Evolutionary conservation across 1,284 basidiomycete genomes (phyloP), one percentile per base, ranked within the genome.

Genomic region (Ustilago shanxiensis): DNA sequence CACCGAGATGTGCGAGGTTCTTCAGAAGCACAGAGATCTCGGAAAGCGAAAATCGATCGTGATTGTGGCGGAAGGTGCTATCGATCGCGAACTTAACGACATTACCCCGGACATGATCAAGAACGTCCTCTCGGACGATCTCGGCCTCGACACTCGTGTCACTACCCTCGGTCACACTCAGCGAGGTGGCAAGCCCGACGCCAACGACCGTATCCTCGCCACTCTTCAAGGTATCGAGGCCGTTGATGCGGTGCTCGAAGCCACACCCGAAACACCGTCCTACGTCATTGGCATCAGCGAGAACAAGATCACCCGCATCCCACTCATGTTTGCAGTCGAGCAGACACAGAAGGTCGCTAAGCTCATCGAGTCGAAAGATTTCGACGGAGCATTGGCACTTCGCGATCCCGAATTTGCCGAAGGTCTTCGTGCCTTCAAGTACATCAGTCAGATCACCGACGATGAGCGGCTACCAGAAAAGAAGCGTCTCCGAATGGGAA

Each of bases 111-210:
- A 95, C 47, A 91, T 95, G 83, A 92, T 99, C 87, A 98, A 95
- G 87, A 89, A 94, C 33, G 91, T 98, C 33, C 90, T 99, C 9
- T 89, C 92, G 1, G 91, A 97, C 37, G 90, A 93, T 13, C 90
- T 99, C 31, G 93, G 93, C 0, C 90, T 99, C 47, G 96, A 99
- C 87, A 96, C 96, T 0, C 90, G 97, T 65, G 96, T 99, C 9
- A 99, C 97, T n/a, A 98, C 95, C 0, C 90, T 99, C 28, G 96
- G 97, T 28, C 97, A 99, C 88, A 97, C 94, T 0, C 96, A 99
- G 86, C 91, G 96, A 74, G 96, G 96, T 63, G 96, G 96, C 6
- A 90, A 91, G 72, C 96, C 96, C 0, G 95, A 94, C 80, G 95
- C 96, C 1, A 91, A 90, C 79, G 96, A 99, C 86, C 91, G 97